Evolutionary conservation across 2,329 filamentous ascomycete species (phyloP), one percentile per base, ranked within the genome.

Genomic region (Colletotrichum abscissum): DNA sequence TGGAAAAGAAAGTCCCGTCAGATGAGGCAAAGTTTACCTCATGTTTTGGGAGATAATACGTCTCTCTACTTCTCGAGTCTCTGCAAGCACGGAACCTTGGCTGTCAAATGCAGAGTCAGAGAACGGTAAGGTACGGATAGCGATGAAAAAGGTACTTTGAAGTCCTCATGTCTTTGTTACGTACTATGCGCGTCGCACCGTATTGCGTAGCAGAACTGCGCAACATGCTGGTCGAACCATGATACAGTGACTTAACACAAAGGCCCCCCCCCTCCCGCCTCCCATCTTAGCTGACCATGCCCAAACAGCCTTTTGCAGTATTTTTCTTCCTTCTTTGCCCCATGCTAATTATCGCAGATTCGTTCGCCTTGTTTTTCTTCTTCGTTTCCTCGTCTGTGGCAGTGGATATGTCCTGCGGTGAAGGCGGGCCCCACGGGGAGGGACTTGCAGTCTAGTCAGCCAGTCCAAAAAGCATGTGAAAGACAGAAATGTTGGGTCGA

Each of bases 401-500:
- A 49, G 42, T 49, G 42, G 42, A 49, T 19, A n/a, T 49, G 19
- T n/a, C 42, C 19, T 49, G 19, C 11, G n/a, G 30, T 46, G 42
- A 49, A 54, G 46, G 24, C 19, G 11, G 42, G 60, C 16, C 38
- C 8, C 56, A 33, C 2, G 4, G 59, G 22, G 46, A 33, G 42
- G 33, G 19, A 35, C 22, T 35, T 35, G 11, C 33, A 35, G 33
- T 35, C 33, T 1, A 35, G 33, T 35, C 33, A 35, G 33, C 5
- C 33, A 35, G 33, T 35, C 33, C 12, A 35, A 35, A 63, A 49
- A 63, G 60, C 70, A 73, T 73, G 70, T 73, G 70, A 73, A 73
- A 73, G 70, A 70, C 55, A 52, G 60, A 42, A 73, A 73, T 73
- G 70, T 73, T 73, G 70, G 70, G 70, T 73, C 70, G 70, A n/a